phyloP scores from a whole-genome alignment of 768 basidiomycete genomes.

The Calvatia gigantea region DNA sequence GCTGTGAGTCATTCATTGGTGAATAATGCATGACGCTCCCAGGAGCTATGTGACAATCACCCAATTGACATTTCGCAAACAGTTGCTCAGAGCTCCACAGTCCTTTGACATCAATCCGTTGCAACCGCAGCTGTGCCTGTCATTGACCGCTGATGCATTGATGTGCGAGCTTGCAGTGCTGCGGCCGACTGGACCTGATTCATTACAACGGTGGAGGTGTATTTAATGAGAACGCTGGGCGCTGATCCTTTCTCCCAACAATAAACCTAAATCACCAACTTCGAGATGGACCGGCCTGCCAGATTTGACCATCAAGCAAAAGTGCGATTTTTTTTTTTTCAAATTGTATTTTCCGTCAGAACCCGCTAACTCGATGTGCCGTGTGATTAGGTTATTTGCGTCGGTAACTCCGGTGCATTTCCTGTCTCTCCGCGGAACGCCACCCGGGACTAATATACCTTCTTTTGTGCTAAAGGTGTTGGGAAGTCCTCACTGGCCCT shows the following conservation, averaged over 20 bases:
- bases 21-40: not conserved
- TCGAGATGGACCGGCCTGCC: not conserved
- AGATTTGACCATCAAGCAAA: constrained; percentile 8
- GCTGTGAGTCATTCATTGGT: not conserved
- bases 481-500: constrained; percentile 6
- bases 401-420: constrained; percentile 1
- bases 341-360: not conserved
- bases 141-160: too few species aligned
- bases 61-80: not conserved
- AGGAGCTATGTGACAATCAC: not conserved
- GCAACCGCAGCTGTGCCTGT: not conserved
- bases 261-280: not conserved
- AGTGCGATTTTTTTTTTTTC: not conserved
- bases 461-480: not conserved
- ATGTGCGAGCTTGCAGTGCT: not conserved
- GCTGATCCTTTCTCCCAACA: not conserved
- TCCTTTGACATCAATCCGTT: not conserved
- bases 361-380: not conserved
- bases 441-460: not conserved
- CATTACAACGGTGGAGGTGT: not conserved
- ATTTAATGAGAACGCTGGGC: not conserved
- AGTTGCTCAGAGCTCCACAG: not conserved
- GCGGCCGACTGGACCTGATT: not conserved
- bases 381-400: not conserved
- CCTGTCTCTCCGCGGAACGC: not conserved